Conservation (phyloP, 441 rosid genomes). For the Eugenia klotzschiana region DNA sequence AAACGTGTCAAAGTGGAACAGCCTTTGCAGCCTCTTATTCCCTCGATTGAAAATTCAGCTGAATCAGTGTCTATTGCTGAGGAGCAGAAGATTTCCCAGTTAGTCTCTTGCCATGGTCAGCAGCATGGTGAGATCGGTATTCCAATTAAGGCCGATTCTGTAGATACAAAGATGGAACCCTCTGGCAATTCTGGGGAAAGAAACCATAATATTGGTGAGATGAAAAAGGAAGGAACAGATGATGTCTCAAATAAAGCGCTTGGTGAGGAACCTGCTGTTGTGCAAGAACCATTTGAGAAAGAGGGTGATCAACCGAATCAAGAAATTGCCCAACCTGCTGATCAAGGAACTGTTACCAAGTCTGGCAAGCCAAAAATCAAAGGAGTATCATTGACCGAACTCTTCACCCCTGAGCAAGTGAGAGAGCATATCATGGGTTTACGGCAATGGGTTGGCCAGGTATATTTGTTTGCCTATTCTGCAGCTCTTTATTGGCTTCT, state of each 20-base stretch:
- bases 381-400: conserved; percentile 91
- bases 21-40: conserved; percentile 31
- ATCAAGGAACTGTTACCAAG: conserved; percentile 42
- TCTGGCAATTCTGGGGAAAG: conserved; percentile 38
- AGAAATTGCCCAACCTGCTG: conserved; percentile 47
- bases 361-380: conserved; percentile 95
- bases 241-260: conserved; percentile 31
- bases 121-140: conserved; percentile 23
- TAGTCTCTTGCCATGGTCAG: conserved; percentile 35
- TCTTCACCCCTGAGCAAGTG: conserved; percentile 97
- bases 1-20: conserved; percentile 89
- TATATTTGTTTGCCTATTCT: conserved; percentile 5
- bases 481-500: background rate
- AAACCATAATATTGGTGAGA: conserved; percentile 34
- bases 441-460: conserved; percentile 99
- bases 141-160: conserved; percentile 44
- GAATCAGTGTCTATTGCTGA: conserved; percentile 23
- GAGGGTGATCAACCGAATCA: conserved; percentile 38
- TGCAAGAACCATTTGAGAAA: conserved; percentile 58
- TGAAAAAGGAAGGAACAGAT: conserved; percentile 32
- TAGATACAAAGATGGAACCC: conserved; percentile 55
- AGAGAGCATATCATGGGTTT: conserved; percentile 85
- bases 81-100: conserved; percentile 36
- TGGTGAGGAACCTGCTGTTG: conserved; percentile 28
- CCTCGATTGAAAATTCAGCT: conserved; percentile 38